Evolutionary conservation across 2,329 filamentous ascomycete genomes (phyloP), one percentile per base, ranked within the genome.

Genomic region (Gnomoniopsis smithogilvyi): DNA sequence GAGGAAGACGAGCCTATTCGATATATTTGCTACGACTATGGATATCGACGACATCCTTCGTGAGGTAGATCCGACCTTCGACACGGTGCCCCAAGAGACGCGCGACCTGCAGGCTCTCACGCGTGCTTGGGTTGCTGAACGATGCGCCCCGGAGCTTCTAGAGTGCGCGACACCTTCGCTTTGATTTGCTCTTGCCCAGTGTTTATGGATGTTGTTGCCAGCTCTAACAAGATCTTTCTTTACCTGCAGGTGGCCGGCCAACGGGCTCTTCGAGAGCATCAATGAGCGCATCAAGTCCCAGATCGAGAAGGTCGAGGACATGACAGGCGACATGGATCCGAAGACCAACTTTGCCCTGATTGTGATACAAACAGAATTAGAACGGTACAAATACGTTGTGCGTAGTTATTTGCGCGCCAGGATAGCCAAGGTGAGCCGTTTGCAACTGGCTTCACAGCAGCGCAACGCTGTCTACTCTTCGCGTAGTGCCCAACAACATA

Each of bases 281-380:
- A 89, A 92, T 75, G 83, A 85, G 61, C 83, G 87, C 60, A 73
- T 74, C 65, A 73, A 73, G 63, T 64, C 63, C 33, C 72, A 74
- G 62, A 74, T 74, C 62, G 73, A 74, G 62, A 71, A 66, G 53
- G 71, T 74, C 53, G 73, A 74, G 64, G 73, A 74, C 59, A 84
- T 93, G 81, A 94, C 90, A 14, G 90, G 89, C 63, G 87, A 90
- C 69, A 89, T 93, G 85, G 92, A 96, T 68, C 90, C 93, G 50
- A 92, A 90, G 73, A 88, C 91, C 64, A 98, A 96, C 72, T 96
- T 99, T 72, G 86, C 87, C 62, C 87, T 98, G 69, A 96, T 97
- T 51, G 89, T 99, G 63, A 87, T 97, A 56, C 95, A 99, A 78
- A 98, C 96, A 7, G 95, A 99, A 76, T 84, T 99, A 56, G 93